Conservation (phyloP, 371 early-diverging fungal species). For the Batkoa obscura region DNA sequence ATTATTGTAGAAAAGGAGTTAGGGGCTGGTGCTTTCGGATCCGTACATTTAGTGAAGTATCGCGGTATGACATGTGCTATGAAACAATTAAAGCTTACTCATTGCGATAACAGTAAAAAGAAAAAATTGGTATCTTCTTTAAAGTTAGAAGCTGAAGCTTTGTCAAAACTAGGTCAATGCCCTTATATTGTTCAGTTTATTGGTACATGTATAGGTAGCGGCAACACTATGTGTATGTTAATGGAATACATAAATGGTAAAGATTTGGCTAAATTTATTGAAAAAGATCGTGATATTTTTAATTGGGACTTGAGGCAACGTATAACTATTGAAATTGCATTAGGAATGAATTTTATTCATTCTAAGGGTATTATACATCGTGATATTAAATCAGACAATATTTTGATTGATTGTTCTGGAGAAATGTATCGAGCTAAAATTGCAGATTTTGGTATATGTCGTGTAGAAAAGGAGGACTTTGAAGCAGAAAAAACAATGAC, state of each 20-base stretch:
- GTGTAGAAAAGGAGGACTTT: constrained; percentile 2
- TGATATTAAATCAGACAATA: constrained; percentile 94
- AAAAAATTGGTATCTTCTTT: background rate
- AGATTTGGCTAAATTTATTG: constrained; percentile 3
- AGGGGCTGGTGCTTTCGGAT: constrained; percentile 2
- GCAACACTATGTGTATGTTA: background rate
- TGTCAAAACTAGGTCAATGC: background rate
- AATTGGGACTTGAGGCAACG: background rate
- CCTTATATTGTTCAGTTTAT: background rate
- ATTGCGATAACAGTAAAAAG: background rate
- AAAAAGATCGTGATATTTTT: background rate
- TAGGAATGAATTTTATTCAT: constrained; percentile 32
- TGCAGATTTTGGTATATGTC: constrained; percentile 4
- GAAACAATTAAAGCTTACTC: background rate
- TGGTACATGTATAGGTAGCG: background rate
- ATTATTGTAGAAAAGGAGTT: too few species aligned
- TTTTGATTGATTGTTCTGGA: constrained; percentile 64
- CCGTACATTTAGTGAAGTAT: constrained; percentile 1
- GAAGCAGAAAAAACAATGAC: background rate
- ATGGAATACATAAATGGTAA: constrained; percentile 5
- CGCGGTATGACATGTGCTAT: background rate
- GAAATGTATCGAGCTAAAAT: constrained; percentile 30
- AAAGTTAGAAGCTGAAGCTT: background rate
- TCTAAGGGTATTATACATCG: constrained; percentile 81
- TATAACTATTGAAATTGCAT: background rate